Evolutionary conservation across 2,329 filamentous ascomycete genomes (phyloP).

Genomic region (Emmonsiellopsis sp.): DNA sequence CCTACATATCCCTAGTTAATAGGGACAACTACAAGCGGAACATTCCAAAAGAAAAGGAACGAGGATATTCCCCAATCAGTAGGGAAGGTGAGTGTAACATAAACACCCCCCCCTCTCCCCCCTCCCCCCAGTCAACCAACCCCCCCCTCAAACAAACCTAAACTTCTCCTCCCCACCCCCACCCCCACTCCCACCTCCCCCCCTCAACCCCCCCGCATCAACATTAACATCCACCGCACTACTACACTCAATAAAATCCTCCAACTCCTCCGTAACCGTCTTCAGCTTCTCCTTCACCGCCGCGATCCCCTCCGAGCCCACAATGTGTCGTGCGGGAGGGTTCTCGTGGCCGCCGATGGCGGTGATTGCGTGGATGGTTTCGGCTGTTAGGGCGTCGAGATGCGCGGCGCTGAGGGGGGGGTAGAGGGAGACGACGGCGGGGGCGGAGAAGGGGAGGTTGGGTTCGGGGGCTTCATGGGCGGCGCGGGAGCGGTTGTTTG

Average conservation of each 20-base stretch:
- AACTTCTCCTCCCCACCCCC: background rate
- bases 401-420: constrained; percentile 61
- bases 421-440: constrained; percentile 57
- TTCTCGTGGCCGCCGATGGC: constrained; percentile 95
- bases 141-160: background rate
- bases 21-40: too few species aligned
- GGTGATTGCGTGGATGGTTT: constrained; percentile 83
- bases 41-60: too few species aligned
- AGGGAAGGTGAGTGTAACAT: too few species aligned
- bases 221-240: constrained; percentile 59
- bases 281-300: constrained; percentile 94
- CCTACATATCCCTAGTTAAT: too few species aligned
- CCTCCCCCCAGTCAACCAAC: background rate
- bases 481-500: background rate
- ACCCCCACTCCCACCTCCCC: too few species aligned
- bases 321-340: constrained; percentile 86
- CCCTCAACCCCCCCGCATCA: constrained; percentile 19
- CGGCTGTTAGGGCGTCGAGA: constrained; percentile 66
- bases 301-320: constrained; percentile 76
- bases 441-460: constrained; percentile 24
- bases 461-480: background rate
- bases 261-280: constrained; percentile 89
- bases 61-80: too few species aligned
- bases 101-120: background rate
- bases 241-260: constrained; percentile 90